Base-by-base conservation (phyloP, 1,284 basidiomycete species). In the Puccinia polysora region DNA sequence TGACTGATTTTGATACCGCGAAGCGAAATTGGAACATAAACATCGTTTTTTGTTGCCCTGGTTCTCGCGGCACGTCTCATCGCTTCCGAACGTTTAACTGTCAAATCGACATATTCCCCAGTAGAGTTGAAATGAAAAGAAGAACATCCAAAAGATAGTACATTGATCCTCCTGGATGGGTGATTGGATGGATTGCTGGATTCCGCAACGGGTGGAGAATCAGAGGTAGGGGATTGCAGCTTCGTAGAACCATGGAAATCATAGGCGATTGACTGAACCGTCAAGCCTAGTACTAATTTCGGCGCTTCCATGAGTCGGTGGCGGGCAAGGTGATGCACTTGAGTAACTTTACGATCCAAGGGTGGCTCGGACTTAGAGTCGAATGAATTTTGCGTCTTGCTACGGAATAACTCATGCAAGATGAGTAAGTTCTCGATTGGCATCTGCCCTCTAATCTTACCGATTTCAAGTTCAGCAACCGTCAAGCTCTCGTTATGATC, bases 401-500 rank as follows among this genome's bases (percentile, higher is more conserved):
- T 59, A 30, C 38, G 23, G 25, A 32, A 45, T 8, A 70, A 52
- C 47, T 30, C 20, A n/a, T 52, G 43, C 34, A 70, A 49, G 58
- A 70, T 45, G n/a, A 50, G 25, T 30, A 70, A 49, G 50, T 70
- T 58, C 18, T 70, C 68, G 47, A 70, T 8, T 18, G 43, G 58
- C 56, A 62, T 62, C 40, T 70, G 68, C 8, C 68, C 58, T 30
- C 36, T 49, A 18, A 70, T 70, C 38, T 59, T 70, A 18, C 68
- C 68, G 15, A 70, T 70, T 8, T 70, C 68, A 38, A 70, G 30
- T 43, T 70, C 68, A 25, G 50, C 47, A 18, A 70, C 68, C 52
- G 62, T 50, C 68, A 70, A 60, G 20, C 53, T 56, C 25, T 30
- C 58, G 43, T 70, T 70, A 47, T 70, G 68, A 70, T 70, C 68